Percentiles rank a stretch among this genome's conserved stretches.
Conservation (phyloP, 2,329 filamentous ascomycete species). For the Diaporthe sp. region DNA sequence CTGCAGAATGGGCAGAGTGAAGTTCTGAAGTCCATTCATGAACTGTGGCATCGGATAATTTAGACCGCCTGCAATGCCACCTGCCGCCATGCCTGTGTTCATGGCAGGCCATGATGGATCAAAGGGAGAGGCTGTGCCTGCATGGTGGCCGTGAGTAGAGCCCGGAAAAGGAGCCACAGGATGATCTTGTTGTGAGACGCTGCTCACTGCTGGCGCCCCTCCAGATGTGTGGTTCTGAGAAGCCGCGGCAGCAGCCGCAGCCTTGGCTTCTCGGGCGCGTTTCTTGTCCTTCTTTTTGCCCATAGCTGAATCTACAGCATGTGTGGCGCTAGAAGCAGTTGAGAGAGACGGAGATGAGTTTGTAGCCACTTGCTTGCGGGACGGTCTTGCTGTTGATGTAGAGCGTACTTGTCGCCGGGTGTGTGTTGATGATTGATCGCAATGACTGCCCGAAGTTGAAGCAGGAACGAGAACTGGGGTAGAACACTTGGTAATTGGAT, state of each 20-base stretch:
- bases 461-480: neutral
- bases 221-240: neutral
- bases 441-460: neutral
- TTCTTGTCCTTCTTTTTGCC: constrained; percentile 29
- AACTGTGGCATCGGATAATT: constrained; percentile 2
- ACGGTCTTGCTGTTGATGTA: neutral
- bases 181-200: neutral
- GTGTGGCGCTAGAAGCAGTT: neutral
- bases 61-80: neutral
- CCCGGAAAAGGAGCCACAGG: neutral
- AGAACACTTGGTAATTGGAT: neutral
- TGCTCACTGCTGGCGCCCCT: neutral
- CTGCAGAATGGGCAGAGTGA: constrained; percentile 1
- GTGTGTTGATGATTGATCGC: neutral
- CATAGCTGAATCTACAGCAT: neutral
- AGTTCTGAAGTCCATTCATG: constrained; percentile 30
- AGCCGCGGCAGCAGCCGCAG: neutral
- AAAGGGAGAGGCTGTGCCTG: neutral
- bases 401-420: neutral
- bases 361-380: neutral
- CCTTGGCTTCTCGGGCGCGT: constrained; percentile 9
- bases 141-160: neutral
- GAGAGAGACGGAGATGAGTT: neutral
- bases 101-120: constrained; percentile 4
- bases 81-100: neutral